Base-by-base conservation (phyloP, 768 basidiomycete genomes). In the Boletus rufocinnamomeus region DNA sequence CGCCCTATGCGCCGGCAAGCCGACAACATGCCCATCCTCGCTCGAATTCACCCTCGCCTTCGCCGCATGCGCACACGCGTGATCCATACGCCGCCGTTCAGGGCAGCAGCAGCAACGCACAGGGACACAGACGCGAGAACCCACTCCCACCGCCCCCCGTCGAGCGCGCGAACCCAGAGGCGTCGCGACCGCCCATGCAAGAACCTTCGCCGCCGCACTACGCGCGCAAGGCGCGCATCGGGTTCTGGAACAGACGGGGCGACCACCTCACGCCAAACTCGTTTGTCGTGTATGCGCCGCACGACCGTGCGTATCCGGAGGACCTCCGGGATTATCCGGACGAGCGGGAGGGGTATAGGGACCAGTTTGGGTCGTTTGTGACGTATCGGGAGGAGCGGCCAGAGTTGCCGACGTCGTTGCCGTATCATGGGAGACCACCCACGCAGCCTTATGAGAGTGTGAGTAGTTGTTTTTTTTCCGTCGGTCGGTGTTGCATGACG, bases 161-260 rank as follows among this genome's bases (percentile, higher is more conserved):
- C 19, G 73, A 74, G 50, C 69, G 67, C 8, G 38, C 63, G 0
- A 56, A 25, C 38, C 51, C 49, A 0, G 73, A 71, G n/a, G 61
- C 62, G 10, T 68, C 75, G 5, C 60, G 68, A 8, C 66, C 68
- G 23, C 73, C 70, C 0, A 52, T 43, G 0, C 73, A 74, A 46
- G 70, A 68, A 37, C 64, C 70, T 9, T 67, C 72, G 46, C 76
- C 75, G 14, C 59, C 69, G 19, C 56, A 56, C 23, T 69, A 72
- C 54, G 52, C 72, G 34, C 66, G 59, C 59, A 74, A 77, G 57
- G 52, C 76, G 10, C 85, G 88, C 21, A 72, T 72, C 35, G 89
- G 89, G 2, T 84, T 76, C 63, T 91, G 89, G 89, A 91, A 91
- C 62, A 67, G 80, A n/a, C 83, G 88, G 2, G 89, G 89, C 0